Evolutionary conservation across 352 stramenopile species (phyloP), one percentile per base, ranked within the genome.

Genomic region (Nothophytophthora sp.): DNA sequence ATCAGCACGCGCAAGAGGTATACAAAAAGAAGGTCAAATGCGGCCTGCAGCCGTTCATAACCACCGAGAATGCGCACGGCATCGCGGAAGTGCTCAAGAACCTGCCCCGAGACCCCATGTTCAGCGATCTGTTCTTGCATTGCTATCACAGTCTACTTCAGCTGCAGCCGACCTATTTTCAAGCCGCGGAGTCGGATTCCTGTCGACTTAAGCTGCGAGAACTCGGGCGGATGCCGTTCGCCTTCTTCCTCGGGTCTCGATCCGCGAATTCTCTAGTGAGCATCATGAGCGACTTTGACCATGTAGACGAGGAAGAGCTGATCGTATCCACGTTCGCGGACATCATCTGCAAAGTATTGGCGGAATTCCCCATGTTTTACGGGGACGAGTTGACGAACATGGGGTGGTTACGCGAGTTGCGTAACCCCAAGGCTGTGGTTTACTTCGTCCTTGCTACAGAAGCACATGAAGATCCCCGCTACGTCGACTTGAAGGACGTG

Each of bases 1-100:
- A 91, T 39, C 55, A 74, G 28, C 67, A 90, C 22, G 78, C 78
- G 1, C 67, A 80, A 11, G 62, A 73, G 7, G 66, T 87, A 44
- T 92, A 94, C 73, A 94, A 94, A 45, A 83, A 88, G 48, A 91
- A 91, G 50, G 81, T 94, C 5, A 53, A 45, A 6, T 88, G 79
- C 33, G 83, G 79, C 0, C 41, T 94, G 0, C 60, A 65, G 22
- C 75, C 79, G 1, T 80, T 94, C 20, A 8, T 86, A 0, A 52
- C 73, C 6, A 90, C 67, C 1, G 76, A 89, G 42, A 92, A 91
- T 29, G 59, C 37, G 1, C 76, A 90, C 33, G 79, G 76, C 0
- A 88, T 96, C 30, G 82, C 76, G n/a, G 79, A 90, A 59, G 76
- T 96, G 15, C 55, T 96, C 41, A 86, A 84, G 53, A 81, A 82